Evolutionary conservation across 768 basidiomycete genomes (phyloP).

Genomic region (Russula abietina): DNA sequence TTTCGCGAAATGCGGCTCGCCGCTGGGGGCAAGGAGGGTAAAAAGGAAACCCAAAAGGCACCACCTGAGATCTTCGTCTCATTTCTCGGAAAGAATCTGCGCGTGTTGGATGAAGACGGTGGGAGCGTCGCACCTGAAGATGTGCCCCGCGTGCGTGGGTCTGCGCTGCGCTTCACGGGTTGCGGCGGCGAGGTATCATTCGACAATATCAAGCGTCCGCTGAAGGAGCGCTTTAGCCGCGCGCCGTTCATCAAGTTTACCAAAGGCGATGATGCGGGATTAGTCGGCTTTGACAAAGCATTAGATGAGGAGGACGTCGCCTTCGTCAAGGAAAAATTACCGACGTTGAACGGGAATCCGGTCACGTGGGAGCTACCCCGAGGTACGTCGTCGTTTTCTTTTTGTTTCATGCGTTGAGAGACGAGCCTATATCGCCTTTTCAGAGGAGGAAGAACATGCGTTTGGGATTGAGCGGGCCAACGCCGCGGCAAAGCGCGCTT

Average conservation of each 20-base stretch:
- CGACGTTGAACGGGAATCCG: slow-evolving; percentile 56
- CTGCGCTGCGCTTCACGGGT: slow-evolving; percentile 45
- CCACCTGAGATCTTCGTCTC: slow-evolving; percentile 63
- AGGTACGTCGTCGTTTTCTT: slow-evolving; percentile 37
- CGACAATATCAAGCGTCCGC: slow-evolving; percentile 52
- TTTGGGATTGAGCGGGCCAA: slow-evolving; percentile 74
- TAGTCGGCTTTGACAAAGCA: slow-evolving; percentile 54
- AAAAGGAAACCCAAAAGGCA: slow-evolving; percentile 30
- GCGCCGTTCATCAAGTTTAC: slow-evolving; percentile 45
- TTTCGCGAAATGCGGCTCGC: slow-evolving; percentile 55
- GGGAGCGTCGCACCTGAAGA: slow-evolving; percentile 42
- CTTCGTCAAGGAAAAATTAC: slow-evolving; percentile 60
- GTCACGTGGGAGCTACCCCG: slow-evolving; percentile 59
- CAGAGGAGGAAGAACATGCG: slow-evolving; percentile 65
- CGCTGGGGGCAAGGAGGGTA: slow-evolving; percentile 28
- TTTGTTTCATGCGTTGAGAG: background rate
- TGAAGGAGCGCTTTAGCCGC: slow-evolving; percentile 43
- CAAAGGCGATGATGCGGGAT: slow-evolving; percentile 41
- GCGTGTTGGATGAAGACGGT: slow-evolving; percentile 54
- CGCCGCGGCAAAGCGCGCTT: slow-evolving; percentile 51
- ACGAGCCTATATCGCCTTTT: background rate
- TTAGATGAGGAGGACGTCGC: slow-evolving; percentile 67
- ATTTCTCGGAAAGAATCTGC: slow-evolving; percentile 65
- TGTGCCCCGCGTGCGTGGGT: slow-evolving; percentile 39
- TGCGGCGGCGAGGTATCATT: slow-evolving; percentile 55